Percentiles rank a stretch among this genome's conserved stretches.
Evolutionary conservation across 805 yeast species (phyloP).

Genomic region (Wickerhamiella bombiphila): DNA sequence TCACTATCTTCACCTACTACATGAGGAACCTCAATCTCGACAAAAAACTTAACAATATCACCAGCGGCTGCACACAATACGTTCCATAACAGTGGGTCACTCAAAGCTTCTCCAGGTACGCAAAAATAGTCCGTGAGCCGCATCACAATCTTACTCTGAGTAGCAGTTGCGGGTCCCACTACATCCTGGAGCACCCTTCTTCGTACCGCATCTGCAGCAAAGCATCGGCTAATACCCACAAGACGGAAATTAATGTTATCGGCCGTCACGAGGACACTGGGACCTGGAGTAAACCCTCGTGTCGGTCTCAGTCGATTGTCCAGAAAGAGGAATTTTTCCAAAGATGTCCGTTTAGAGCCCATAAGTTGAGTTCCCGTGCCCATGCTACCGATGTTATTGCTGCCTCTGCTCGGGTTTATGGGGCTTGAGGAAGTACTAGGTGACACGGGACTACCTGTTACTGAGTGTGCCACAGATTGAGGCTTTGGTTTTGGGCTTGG

Average conservation of each 20-base stretch:
- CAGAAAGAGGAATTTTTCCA: slow-evolving; percentile 16
- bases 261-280: slow-evolving; percentile 41
- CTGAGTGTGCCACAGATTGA: neutral
- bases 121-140: slow-evolving; percentile 60
- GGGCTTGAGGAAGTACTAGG: neutral
- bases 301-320: slow-evolving; percentile 23
- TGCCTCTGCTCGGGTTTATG: neutral
- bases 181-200: slow-evolving; percentile 23
- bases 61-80: slow-evolving; percentile 18
- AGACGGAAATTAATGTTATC: slow-evolving; percentile 46
- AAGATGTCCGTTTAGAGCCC: slow-evolving; percentile 14
- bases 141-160: slow-evolving; percentile 20
- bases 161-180: slow-evolving; percentile 15
- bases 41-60: slow-evolving; percentile 17
- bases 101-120: slow-evolving; percentile 23
- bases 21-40: slow-evolving; percentile 4
- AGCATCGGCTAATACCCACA: slow-evolving; percentile 25
- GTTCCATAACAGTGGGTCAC: slow-evolving; percentile 18
- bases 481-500: neutral
- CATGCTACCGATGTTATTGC: slow-evolving; percentile 1
- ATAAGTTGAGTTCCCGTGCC: slow-evolving; percentile 3
- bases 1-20: neutral
- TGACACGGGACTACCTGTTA: neutral
- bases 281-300: slow-evolving; percentile 18
- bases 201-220: slow-evolving; percentile 28